Evolutionary conservation across 2,329 filamentous ascomycete genomes (phyloP), one percentile per base, ranked within the genome.

Genomic region (Cladosporium sp.): DNA sequence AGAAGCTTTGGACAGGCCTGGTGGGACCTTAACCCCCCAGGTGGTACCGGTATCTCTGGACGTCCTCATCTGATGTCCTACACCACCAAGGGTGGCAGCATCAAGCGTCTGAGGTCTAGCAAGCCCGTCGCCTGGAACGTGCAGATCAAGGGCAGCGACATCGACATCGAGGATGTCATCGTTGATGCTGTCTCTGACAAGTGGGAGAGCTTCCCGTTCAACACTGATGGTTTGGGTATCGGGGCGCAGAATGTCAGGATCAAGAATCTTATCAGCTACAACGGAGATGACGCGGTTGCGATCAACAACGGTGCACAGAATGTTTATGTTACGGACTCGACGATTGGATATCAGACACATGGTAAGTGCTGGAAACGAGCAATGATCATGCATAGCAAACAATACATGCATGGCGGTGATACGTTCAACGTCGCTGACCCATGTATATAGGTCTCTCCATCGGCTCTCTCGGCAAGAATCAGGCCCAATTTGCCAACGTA

Each of bases 71-170:
- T 74, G 8, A 65, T 73, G 58, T 62, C 60, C 22, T 69, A 71
- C 59, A 66, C 65, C 37, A 65, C 67, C 9, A 66, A 60, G 2
- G 59, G 70, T 48, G 67, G 67, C 4, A 60, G 62, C 13, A 63
- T 74, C 34, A 60, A 65, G 18, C 58, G 72, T 49, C 69, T 70
- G 61, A 73, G 73, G 54, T 70, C 69, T 3, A 62, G 65, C 41
- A 72, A 74, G 56, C 72, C 72, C 7, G 72, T 73, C 50, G 71
- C 69, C 3, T 72, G 70, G 70, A 70, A 68, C 52, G 64, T 73
- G 4, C 63, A 68, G 32, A 54, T 75, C 9, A 56, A 60, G 15
- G 71, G 72, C 9, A 63, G 63, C 15, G 67, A 74, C 50, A 70
- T 74, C 42, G 65, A 64, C 6, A 67, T 75, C 45, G 62, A 55